These are phyloP conservation scores for Murraya koenigii DNA, from an alignment of 345 rosid genomes.

Conservation along the genomic window DNA sequence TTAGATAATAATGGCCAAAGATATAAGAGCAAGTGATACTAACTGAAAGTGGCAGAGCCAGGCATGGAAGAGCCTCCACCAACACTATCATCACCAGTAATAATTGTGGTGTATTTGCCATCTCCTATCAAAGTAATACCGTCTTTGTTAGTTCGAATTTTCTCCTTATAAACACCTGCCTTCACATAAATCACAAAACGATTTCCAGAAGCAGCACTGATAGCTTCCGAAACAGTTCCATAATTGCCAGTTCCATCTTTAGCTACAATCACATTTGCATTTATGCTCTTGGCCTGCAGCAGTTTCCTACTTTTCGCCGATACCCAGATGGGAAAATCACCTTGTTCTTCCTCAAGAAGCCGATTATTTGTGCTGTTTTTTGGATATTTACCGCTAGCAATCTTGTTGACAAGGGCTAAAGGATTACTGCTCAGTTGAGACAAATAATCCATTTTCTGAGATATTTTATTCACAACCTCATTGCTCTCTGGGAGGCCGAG, in stretches of 20 bases:
- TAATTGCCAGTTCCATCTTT: slow-evolving; percentile 84
- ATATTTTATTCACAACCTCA: slow-evolving; percentile 28
- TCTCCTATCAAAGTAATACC: slow-evolving; percentile 79
- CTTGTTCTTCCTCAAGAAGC: slow-evolving; percentile 1
- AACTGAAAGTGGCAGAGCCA: slow-evolving; percentile 67
- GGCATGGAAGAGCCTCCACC: slow-evolving; percentile 59
- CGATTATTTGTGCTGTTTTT: slow-evolving; percentile 2
- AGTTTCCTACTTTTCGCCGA: slow-evolving; percentile 46
- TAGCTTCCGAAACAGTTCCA: slow-evolving; percentile 57
- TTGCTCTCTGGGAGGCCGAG: slow-evolving; percentile 7
- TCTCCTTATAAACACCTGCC: slow-evolving; percentile 74
- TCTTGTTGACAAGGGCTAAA: slow-evolving; percentile 48
- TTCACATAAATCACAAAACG: slow-evolving; percentile 78
- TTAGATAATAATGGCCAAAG: neutral
- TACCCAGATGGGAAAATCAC: slow-evolving; percentile 52
- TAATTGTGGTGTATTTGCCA: slow-evolving; percentile 66
- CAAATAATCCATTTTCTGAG: slow-evolving; percentile 59
- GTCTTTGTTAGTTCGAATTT: slow-evolving; percentile 47
- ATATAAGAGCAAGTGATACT: slow-evolving; percentile 20
- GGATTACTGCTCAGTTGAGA: slow-evolving; percentile 56
- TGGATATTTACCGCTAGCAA: neutral
- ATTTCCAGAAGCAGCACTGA: slow-evolving; percentile 54
- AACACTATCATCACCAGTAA: slow-evolving; percentile 48
- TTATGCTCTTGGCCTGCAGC: slow-evolving; percentile 28
- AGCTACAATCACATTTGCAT: slow-evolving; percentile 62